Conservation (phyloP, 768 basidiomycete species). For the Podaxis mareebaensis region DNA sequence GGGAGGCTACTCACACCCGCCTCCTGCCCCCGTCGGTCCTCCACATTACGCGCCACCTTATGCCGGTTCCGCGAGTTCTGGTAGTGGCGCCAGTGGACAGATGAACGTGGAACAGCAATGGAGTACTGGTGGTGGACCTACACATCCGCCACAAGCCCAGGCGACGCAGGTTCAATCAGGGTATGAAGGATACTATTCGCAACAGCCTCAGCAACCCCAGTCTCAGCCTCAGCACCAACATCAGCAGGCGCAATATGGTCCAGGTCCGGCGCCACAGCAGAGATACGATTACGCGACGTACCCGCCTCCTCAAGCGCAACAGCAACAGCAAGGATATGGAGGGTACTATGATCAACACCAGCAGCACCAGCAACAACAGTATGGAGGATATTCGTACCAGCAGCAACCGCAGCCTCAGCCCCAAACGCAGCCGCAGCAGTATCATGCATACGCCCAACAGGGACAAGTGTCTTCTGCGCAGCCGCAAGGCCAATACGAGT, state of each 20-base stretch:
- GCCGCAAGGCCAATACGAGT: conserved; percentile 23
- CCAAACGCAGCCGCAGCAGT: conserved; percentile 14
- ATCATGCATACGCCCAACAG: conserved; percentile 15
- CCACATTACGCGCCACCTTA: conserved; percentile 18
- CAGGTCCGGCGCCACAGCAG: conserved; percentile 22
- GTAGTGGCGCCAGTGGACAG: neutral
- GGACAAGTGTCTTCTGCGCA: conserved; percentile 15
- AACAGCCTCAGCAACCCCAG: conserved; percentile 6
- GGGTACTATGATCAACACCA: conserved; percentile 32
- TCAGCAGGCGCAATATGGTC: conserved; percentile 20
- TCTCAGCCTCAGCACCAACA: conserved; percentile 21
- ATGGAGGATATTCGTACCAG: conserved; percentile 21
- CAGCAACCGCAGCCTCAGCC: conserved; percentile 19
- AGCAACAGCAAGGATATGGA: conserved; percentile 30
- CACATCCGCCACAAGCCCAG: conserved; percentile 23
- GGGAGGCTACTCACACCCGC: conserved; percentile 4
- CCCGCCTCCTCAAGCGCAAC: conserved; percentile 24
- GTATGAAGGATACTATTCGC: conserved; percentile 33
- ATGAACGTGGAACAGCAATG: neutral
- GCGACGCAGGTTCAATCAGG: conserved; percentile 24
- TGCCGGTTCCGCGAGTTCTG: conserved; percentile 5
- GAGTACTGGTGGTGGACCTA: neutral
- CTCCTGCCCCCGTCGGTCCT: neutral
- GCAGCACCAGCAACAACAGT: conserved; percentile 22
- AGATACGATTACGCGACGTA: conserved; percentile 30